Evolutionary conservation across 2,329 filamentous ascomycete genomes (phyloP).

Genomic region (Aspergillus glaucus): DNA sequence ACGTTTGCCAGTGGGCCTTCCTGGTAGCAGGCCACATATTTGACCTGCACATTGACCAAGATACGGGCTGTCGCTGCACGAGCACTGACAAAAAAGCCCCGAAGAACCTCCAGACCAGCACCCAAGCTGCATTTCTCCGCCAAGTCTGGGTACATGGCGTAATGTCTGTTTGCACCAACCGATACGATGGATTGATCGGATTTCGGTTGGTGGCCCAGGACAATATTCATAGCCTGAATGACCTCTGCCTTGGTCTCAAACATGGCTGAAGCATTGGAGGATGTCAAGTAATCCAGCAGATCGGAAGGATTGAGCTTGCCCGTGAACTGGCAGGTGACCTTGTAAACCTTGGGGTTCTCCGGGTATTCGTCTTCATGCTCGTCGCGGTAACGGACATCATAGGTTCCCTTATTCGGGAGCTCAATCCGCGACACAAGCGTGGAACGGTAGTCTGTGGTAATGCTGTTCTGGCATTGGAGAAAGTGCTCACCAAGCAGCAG

Average conservation of each 20-base stretch:
- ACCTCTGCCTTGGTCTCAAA: conserved; percentile 45
- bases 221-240: conserved; percentile 54
- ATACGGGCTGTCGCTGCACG: conserved; percentile 53
- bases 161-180: conserved; percentile 51
- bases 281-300: conserved; percentile 41
- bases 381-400: conserved; percentile 28
- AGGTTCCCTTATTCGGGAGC: conserved; percentile 18
- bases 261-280: conserved; percentile 23
- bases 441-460: conserved; percentile 37
- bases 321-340: conserved; percentile 29
- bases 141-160: conserved; percentile 31
- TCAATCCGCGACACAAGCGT: conserved; percentile 30
- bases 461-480: conserved; percentile 14
- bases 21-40: conserved; percentile 54
- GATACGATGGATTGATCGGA: conserved; percentile 35
- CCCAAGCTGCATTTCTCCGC: conserved; percentile 38
- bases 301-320: conserved; percentile 32
- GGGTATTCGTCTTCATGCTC: conserved; percentile 30
- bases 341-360: conserved; percentile 27
- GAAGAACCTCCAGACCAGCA: conserved; percentile 49
- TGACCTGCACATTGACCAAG: conserved; percentile 59
- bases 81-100: conserved; percentile 58
- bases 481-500: conserved; percentile 39
- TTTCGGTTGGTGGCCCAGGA: conserved; percentile 47
- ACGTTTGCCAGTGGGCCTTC: conserved; percentile 35